Conservation (phyloP, 1,284 basidiomycete species). For the Tilletia setariae region DNA sequence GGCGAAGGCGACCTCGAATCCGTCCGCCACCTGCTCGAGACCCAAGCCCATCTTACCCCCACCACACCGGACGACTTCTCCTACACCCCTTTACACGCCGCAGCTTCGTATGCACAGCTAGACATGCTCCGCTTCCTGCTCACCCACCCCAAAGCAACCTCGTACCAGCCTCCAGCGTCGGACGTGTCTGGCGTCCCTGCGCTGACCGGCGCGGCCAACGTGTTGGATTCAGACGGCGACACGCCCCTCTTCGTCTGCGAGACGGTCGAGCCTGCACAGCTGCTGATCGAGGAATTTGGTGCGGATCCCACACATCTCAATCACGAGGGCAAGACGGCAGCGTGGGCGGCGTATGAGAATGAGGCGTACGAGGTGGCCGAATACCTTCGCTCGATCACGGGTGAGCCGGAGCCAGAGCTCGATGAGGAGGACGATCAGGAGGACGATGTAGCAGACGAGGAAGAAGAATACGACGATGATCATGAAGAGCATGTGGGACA, state of each 20-base stretch:
- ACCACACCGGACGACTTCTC: slow-evolving; percentile 38
- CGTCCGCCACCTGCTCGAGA: slow-evolving; percentile 42
- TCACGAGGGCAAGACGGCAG: slow-evolving; percentile 41
- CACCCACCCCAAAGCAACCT: slow-evolving; percentile 26
- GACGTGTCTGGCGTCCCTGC: not conserved
- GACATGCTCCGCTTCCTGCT: slow-evolving; percentile 45
- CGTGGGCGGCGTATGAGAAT: slow-evolving; percentile 41
- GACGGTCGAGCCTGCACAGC: slow-evolving; percentile 32
- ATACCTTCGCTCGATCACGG: slow-evolving; percentile 38
- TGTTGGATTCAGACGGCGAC: slow-evolving; percentile 45
- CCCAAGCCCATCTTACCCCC: slow-evolving; percentile 34
- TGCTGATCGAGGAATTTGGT: slow-evolving; percentile 45
- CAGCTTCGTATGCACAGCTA: slow-evolving; percentile 47
- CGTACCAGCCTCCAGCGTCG: not conserved
- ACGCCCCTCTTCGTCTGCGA: slow-evolving; percentile 53
- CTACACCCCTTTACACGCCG: slow-evolving; percentile 52
- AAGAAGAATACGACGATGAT: slow-evolving; percentile 24
- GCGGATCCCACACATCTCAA: slow-evolving; percentile 44
- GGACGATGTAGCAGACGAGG: slow-evolving; percentile 17
- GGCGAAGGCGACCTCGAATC: slow-evolving; percentile 47
- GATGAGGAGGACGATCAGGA: slow-evolving; percentile 23
- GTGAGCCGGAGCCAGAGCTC: slow-evolving; percentile 28
- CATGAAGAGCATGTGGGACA: slow-evolving; percentile 5
- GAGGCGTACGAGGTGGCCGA: slow-evolving; percentile 36
- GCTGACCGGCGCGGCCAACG: slow-evolving; percentile 32